phyloP scores from a whole-genome alignment of 768 basidiomycete genomes.

The Panellus pusillus region DNA sequence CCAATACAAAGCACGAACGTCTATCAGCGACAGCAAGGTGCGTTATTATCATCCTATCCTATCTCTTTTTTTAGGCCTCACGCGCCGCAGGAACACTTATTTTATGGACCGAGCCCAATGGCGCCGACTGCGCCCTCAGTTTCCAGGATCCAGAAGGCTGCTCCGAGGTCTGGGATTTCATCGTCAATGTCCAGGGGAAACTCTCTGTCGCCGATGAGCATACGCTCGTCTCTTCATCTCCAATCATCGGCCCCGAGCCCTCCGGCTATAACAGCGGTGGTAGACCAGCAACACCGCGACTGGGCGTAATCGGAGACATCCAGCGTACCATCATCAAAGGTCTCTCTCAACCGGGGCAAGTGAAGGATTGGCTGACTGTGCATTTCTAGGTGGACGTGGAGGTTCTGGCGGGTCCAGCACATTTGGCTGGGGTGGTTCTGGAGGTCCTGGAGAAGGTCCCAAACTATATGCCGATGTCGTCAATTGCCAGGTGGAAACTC shows the following conservation, averaged over 20 bases:
- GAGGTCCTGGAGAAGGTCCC: too few relatives aligned
- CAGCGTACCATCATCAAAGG: constrained; percentile 77
- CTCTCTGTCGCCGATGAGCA: constrained; percentile 61
- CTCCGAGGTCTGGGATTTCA: constrained; percentile 96
- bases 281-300: constrained; percentile 70
- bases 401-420: too few relatives aligned
- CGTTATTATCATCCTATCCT: constrained; percentile 26
- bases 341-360: constrained; percentile 65
- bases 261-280: constrained; percentile 67
- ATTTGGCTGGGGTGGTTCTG: too few relatives aligned
- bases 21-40: constrained; percentile 86
- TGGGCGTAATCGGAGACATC: constrained; percentile 78
- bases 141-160: constrained; percentile 97
- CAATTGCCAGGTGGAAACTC: too few relatives aligned
- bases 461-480: too few relatives aligned
- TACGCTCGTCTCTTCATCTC: constrained; percentile 57
- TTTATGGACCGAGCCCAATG: constrained; percentile 97
- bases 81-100: constrained; percentile 81
- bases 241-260: constrained; percentile 54
- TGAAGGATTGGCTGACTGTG: constrained; percentile 86
- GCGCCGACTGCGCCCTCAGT: constrained; percentile 92
- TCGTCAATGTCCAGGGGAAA: constrained; percentile 87
- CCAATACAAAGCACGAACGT: constrained; percentile 81
- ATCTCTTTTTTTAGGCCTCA: constrained; percentile 17
- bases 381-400: too few relatives aligned